Percentiles rank a stretch among this genome's conserved stretches.
Conservation (phyloP, 129 eudicot species). For the Rutidosis leptorrhynchoides region DNA sequence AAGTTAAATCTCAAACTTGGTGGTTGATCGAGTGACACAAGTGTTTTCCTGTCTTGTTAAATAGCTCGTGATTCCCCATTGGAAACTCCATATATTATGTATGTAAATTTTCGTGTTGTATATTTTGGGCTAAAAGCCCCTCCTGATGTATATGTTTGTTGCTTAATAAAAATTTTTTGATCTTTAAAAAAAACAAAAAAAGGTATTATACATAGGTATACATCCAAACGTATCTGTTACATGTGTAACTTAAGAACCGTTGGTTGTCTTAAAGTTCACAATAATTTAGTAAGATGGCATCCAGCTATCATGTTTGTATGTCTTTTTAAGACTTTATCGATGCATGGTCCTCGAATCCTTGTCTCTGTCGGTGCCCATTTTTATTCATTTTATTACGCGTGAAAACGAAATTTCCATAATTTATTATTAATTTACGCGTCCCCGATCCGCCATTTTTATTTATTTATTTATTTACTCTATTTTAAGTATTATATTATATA, state of each 20-base stretch:
- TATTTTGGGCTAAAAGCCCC: no score
- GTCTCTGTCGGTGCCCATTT: slow-evolving; percentile 23
- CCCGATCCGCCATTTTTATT: background rate
- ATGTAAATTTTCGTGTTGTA: no score
- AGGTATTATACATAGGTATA: no score
- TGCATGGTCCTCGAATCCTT: slow-evolving; percentile 23
- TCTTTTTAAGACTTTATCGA: slow-evolving; percentile 8
- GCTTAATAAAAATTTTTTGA: no score
- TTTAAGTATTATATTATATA: background rate
- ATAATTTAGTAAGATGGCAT: background rate
- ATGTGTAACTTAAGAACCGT: background rate
- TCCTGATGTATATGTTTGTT: no score
- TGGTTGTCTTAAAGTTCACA: background rate
- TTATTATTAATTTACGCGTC: background rate
- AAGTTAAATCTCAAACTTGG: no score
- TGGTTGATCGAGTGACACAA: no score
- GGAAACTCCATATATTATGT: no score
- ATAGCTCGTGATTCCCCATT: no score
- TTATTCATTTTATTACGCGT: slow-evolving; percentile 16
- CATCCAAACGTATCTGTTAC: background rate
- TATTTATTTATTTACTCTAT: no score
- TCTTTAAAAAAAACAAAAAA: no score
- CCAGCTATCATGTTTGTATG: slow-evolving; percentile 19
- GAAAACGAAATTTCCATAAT: slow-evolving; percentile 18
- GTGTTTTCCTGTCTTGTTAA: no score